Conservation (phyloP, 148 eudicot species). For the Dianthus caryophyllus region DNA sequence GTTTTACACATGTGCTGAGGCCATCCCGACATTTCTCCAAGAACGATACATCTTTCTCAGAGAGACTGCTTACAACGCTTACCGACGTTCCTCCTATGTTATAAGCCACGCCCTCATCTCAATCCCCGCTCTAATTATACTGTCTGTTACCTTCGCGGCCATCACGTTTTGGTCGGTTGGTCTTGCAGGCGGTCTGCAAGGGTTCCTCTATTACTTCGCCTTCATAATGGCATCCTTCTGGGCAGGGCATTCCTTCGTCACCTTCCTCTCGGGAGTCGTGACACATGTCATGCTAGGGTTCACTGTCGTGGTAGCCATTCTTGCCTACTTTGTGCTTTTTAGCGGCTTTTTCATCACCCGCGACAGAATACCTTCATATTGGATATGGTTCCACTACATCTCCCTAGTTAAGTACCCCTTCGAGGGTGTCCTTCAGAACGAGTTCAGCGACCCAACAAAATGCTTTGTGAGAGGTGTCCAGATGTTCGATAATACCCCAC, state of each 20-base stretch:
- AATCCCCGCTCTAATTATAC: constrained; percentile 54
- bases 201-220: constrained; percentile 57
- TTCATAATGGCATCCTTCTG: constrained; percentile 67
- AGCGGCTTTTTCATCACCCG: constrained; percentile 77
- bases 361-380: constrained; percentile 63
- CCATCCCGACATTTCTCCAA: constrained; percentile 67
- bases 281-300: constrained; percentile 67
- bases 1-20: constrained; percentile 88
- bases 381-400: constrained; percentile 82
- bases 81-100: constrained; percentile 75
- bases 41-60: constrained; percentile 81
- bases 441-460: constrained; percentile 48
- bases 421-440: constrained; percentile 69
- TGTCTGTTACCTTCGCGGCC: constrained; percentile 61
- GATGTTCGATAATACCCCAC: constrained; percentile 66
- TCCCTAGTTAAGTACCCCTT: constrained; percentile 79
- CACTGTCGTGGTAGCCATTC: constrained; percentile 68
- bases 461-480: constrained; percentile 72
- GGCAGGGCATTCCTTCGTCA: constrained; percentile 90
- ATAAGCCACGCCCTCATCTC: constrained; percentile 66
- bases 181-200: constrained; percentile 52
- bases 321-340: constrained; percentile 73
- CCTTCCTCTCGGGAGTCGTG: constrained; percentile 77
- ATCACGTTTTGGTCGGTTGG: constrained; percentile 73
- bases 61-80: constrained; percentile 80